Percentiles rank a stretch among this genome's conserved stretches.
Conservation (phyloP, 805 yeast genomes). For the Teunomyces gatunensis region DNA sequence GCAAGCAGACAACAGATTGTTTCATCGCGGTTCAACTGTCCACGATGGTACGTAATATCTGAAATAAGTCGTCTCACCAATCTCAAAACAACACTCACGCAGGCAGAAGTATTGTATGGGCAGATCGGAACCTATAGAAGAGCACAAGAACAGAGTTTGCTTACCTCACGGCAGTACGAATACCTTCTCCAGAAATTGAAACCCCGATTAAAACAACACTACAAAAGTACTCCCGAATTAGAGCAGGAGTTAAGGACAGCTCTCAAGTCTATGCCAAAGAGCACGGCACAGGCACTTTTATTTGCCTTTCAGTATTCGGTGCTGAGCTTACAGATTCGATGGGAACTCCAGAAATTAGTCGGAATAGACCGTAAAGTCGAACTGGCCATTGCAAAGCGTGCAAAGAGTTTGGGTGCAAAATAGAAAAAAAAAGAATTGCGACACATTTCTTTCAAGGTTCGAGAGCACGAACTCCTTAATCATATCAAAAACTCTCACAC, state of each 20-base stretch:
- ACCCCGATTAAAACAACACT: constrained; percentile 8
- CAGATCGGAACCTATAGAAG: neutral
- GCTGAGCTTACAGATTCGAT: constrained; percentile 23
- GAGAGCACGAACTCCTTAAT: too few relatives aligned
- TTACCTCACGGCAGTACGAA: constrained; percentile 15
- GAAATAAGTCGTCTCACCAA: constrained; percentile 10
- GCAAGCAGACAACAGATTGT: constrained; percentile 12
- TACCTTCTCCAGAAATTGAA: constrained; percentile 10
- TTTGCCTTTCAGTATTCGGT: constrained; percentile 30
- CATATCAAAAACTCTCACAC: too few relatives aligned
- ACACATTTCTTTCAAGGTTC: too few relatives aligned
- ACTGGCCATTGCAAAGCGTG: constrained; percentile 3
- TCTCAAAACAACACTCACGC: constrained; percentile 14
- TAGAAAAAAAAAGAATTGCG: too few relatives aligned
- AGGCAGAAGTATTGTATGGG: constrained; percentile 15
- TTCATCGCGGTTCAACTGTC: constrained; percentile 21
- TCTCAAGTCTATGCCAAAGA: constrained; percentile 10
- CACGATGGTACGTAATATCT: constrained; percentile 8
- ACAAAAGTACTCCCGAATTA: constrained; percentile 6
- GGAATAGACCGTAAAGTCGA: constrained; percentile 21
- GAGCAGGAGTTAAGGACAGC: constrained; percentile 8
- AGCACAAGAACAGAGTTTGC: neutral
- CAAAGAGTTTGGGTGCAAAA: neutral
- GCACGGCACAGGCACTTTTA: constrained; percentile 22
- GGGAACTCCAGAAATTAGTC: constrained; percentile 29